Percentiles rank a stretch among this genome's conserved stretches.
phyloP scores from a whole-genome alignment of 345 rosid genomes.

The Eucalyptus regnans region DNA sequence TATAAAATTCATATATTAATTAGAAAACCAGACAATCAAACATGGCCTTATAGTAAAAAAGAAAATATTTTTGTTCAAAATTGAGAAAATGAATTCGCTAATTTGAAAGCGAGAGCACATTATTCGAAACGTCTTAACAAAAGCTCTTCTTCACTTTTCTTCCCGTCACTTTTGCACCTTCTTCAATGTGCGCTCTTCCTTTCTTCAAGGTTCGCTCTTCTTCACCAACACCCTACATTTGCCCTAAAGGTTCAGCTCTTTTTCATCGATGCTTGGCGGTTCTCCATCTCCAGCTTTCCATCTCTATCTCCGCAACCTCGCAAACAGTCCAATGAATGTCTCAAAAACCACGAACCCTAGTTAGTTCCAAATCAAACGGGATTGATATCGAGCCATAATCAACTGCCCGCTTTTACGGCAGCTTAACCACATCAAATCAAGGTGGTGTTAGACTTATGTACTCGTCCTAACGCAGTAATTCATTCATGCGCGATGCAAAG shows the following conservation, averaged over 20 bases:
- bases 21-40: no score
- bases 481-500: not conserved
- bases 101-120: not conserved
- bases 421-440: not conserved
- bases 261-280: not conserved
- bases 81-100: not conserved
- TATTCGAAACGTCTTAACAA: not conserved
- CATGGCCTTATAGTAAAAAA: rapidly evolving
- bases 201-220: not conserved
- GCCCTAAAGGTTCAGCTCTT: not conserved
- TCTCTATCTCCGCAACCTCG: not conserved
- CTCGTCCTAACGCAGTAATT: not conserved
- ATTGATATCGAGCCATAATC: not conserved
- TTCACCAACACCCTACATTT: not conserved
- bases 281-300: not conserved
- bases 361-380: not conserved
- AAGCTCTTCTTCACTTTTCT: not conserved
- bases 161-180: not conserved
- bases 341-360: not conserved
- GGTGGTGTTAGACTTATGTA: not conserved
- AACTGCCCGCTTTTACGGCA: not conserved
- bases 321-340: not conserved
- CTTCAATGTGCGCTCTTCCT: not conserved
- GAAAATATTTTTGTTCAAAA: not conserved
- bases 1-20: no score